Percentiles rank a stretch among this genome's conserved stretches.
Conservation (phyloP, 768 basidiomycete genomes). For the Arthromyces matolae region DNA sequence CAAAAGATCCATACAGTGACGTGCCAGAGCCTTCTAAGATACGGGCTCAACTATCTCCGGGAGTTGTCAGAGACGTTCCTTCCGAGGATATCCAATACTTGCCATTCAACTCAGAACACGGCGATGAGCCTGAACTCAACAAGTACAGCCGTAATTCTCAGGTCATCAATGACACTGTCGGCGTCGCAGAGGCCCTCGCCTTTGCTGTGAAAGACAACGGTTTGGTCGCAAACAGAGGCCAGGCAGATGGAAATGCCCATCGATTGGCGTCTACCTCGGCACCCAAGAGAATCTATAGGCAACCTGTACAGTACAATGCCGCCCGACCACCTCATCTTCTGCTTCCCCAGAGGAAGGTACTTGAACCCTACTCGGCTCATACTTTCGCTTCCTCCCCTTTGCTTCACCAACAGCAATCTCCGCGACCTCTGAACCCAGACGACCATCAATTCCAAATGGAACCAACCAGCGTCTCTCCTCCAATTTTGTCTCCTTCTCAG, state of each 20-base stretch:
- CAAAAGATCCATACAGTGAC: constrained; percentile 32
- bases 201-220: constrained; percentile 47
- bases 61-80: constrained; percentile 40
- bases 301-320: constrained; percentile 36
- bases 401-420: constrained; percentile 9
- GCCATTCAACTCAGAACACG: constrained; percentile 34
- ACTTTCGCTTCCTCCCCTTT: constrained; percentile 22
- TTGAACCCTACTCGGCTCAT: constrained; percentile 18
- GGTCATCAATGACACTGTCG: constrained; percentile 46
- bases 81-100: constrained; percentile 47
- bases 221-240: constrained; percentile 44
- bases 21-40: constrained; percentile 43
- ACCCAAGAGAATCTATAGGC: constrained; percentile 18
- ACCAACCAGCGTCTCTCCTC: constrained; percentile 15
- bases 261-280: constrained; percentile 6
- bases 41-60: constrained; percentile 49
- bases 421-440: constrained; percentile 1
- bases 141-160: constrained; percentile 22
- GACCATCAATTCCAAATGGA: constrained; percentile 1
- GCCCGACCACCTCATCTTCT: constrained; percentile 24
- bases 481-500: constrained; percentile 36
- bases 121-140: constrained; percentile 1
- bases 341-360: constrained; percentile 10
- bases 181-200: constrained; percentile 61
- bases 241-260: constrained; percentile 17